Evolutionary conservation across 2,329 filamentous ascomycete species (phyloP).

Genomic region (Dothideomycetes sp.): DNA sequence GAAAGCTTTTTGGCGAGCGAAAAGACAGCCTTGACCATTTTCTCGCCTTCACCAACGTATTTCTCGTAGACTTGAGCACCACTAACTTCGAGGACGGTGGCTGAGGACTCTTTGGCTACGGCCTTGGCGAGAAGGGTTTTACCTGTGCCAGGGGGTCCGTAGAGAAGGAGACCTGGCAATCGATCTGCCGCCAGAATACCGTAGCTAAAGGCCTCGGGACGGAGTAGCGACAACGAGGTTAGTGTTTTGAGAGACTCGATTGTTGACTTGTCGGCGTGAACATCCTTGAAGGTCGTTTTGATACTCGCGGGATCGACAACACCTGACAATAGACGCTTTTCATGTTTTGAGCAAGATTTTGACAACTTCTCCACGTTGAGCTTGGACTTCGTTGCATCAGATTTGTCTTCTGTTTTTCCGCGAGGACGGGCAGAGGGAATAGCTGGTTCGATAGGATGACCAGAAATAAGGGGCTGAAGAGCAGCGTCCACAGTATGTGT

Average conservation of each 20-base stretch:
- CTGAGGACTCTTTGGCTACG: conserved; percentile 56
- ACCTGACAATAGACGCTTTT: conserved; percentile 71
- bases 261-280: conserved; percentile 73
- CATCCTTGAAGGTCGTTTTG: conserved; percentile 75
- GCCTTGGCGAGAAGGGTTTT: conserved; percentile 70
- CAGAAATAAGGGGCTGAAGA: not conserved
- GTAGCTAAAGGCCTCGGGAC: conserved; percentile 92
- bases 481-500: not conserved
- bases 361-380: conserved; percentile 39
- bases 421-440: conserved; percentile 2
- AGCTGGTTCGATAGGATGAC: not conserved
- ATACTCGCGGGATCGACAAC: conserved; percentile 76
- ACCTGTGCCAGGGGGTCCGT: conserved; percentile 82
- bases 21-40: conserved; percentile 90
- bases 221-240: conserved; percentile 74
- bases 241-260: conserved; percentile 81
- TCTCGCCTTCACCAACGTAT: conserved; percentile 92
- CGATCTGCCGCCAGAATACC: conserved; percentile 85
- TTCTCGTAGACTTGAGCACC: conserved; percentile 92
- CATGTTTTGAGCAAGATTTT: conserved; percentile 61
- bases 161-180: conserved; percentile 90
- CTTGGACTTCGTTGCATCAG: not conserved
- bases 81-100: conserved; percentile 70
- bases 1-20: conserved; percentile 74
- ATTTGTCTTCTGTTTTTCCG: not conserved